Percentiles rank a stretch among this genome's conserved stretches.
phyloP scores from a whole-genome alignment of 345 rosid genomes.

The Gossypioides kirkii region DNA sequence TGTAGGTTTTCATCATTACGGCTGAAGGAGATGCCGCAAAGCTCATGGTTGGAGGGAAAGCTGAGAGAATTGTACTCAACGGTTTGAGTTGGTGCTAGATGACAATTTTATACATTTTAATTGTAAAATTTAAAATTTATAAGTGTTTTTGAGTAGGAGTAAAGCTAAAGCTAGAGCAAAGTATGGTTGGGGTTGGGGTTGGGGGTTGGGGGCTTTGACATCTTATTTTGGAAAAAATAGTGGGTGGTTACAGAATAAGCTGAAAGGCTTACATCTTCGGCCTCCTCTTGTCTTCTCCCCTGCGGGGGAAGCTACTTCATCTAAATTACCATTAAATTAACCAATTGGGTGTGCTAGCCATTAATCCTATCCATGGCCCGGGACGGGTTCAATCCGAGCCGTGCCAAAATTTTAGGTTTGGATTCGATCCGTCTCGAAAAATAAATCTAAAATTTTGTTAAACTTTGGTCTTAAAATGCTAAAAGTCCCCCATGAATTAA shows the following conservation, averaged over 20 bases:
- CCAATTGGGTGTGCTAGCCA: background rate
- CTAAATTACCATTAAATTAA: background rate
- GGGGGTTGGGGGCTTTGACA: background rate
- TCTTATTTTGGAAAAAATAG: background rate
- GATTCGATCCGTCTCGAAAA: too few species aligned
- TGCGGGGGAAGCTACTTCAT: slow-evolving; percentile 4
- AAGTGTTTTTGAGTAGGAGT: slow-evolving; percentile 61
- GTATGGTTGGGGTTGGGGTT: slow-evolving; percentile 11
- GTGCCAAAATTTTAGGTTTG: too few species aligned
- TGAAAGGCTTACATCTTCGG: slow-evolving; percentile 38
- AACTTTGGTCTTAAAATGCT: too few species aligned
- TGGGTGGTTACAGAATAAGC: slow-evolving; percentile 36
- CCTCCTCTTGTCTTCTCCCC: background rate
- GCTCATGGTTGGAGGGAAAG: slow-evolving; percentile 34
- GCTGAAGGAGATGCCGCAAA: slow-evolving; percentile 26
- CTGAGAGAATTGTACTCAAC: background rate
- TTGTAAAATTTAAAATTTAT: background rate
- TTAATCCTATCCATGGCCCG: too few species aligned
- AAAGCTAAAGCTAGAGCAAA: slow-evolving; percentile 65
- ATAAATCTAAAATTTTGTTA: too few species aligned
- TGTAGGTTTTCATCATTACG: slow-evolving; percentile 30
- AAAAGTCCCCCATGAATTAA: too few species aligned
- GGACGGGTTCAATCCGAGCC: too few species aligned
- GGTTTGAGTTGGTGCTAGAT: slow-evolving; percentile 4
- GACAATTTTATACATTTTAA: background rate